phyloP scores from a whole-genome alignment of 2,329 filamentous ascomycete species.

The Chaetomium olivaceum region DNA sequence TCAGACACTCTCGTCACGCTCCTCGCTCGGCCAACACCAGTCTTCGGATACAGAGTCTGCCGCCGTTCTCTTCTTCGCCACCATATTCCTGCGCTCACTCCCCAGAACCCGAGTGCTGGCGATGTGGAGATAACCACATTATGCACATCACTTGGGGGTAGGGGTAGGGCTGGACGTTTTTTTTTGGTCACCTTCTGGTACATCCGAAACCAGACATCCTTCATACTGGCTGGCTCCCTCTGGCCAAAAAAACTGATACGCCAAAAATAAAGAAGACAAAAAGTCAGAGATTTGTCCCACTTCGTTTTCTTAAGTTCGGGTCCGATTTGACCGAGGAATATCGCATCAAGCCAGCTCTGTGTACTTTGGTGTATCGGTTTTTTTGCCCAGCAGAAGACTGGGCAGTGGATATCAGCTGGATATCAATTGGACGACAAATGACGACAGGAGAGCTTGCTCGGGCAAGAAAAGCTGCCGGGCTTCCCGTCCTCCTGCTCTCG shows the following conservation, averaged over 20 bases:
- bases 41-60: background rate
- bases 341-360: too few species aligned
- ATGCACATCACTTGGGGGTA: conserved; percentile 10
- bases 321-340: too few species aligned
- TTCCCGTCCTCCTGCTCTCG: background rate
- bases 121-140: conserved; percentile 1
- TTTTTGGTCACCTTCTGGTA: background rate
- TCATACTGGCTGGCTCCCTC: too few species aligned
- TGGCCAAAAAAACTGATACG: too few species aligned
- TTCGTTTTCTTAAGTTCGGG: too few species aligned
- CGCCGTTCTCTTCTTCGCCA: conserved; percentile 3
- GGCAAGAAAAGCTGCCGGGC: background rate
- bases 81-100: conserved; percentile 2
- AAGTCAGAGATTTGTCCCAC: too few species aligned
- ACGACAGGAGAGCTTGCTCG: background rate
- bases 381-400: too few species aligned
- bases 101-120: background rate
- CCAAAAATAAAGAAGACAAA: too few species aligned
- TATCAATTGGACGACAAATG: background rate
- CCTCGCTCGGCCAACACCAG: background rate
- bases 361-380: too few species aligned
- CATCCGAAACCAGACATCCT: too few species aligned
- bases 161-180: background rate
- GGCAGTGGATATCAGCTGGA: too few species aligned
- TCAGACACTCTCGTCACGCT: background rate